Conservation (phyloP, 371 early-diverging fungal species). For the Zychaea mexicana region DNA sequence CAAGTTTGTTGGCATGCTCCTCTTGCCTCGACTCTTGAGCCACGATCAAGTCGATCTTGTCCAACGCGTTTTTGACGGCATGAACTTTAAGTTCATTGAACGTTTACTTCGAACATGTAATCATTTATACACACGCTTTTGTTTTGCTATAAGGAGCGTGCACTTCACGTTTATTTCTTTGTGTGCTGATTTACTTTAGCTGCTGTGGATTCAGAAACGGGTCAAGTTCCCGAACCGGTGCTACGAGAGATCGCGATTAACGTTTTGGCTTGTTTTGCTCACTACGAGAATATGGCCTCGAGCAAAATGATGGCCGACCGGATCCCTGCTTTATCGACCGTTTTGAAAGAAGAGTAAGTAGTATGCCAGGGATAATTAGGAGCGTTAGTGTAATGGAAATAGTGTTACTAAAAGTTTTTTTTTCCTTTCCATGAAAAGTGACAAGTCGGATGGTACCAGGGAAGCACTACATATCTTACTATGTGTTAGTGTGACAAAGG, state of each 20-base stretch:
- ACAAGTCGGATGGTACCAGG: constrained; percentile 29
- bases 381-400: too few species aligned
- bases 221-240: constrained; percentile 41
- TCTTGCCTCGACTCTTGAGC: constrained; percentile 51
- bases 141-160: not conserved
- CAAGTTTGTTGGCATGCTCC: constrained; percentile 56
- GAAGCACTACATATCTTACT: constrained; percentile 41
- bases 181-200: not conserved
- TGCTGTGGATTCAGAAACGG: constrained; percentile 8
- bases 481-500: constrained; percentile 33
- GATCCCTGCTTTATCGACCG: constrained; percentile 40
- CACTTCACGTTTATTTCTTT: not conserved
- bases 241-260: constrained; percentile 52
- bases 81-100: constrained; percentile 57
- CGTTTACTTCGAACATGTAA: constrained; percentile 46
- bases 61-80: constrained; percentile 44
- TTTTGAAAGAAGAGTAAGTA: constrained; percentile 39
- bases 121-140: not conserved
- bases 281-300: constrained; percentile 27
- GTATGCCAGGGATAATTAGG: too few species aligned
- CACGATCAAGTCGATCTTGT: constrained; percentile 34
- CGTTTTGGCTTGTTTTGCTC: constrained; percentile 46
- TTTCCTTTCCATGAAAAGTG: constrained; percentile 24
- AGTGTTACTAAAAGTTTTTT: not conserved
- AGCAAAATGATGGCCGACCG: constrained; percentile 40